phyloP scores from a whole-genome alignment of 495 filamentous ascomycete species.

The Talaromyces borbonicus region DNA sequence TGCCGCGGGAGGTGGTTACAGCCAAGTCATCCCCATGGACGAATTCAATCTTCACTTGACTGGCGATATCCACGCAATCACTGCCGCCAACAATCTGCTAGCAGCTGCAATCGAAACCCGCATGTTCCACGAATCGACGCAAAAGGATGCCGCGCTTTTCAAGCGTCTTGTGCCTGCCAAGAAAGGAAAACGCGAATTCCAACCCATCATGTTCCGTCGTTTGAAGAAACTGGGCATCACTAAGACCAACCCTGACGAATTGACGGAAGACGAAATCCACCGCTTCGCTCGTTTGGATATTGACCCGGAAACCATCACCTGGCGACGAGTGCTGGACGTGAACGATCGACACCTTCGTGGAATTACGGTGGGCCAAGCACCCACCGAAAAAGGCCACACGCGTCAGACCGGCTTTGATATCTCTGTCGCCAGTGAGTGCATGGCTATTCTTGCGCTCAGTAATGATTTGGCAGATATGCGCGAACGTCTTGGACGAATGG shows the following conservation, averaged over 20 bases:
- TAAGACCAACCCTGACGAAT: constrained; percentile 83
- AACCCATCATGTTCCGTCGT: constrained; percentile 82
- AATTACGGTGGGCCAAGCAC: constrained; percentile 75
- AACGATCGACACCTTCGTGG: constrained; percentile 90
- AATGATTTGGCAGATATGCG: constrained; percentile 83
- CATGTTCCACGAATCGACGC: constrained; percentile 94
- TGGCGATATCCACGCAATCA: constrained; percentile 95
- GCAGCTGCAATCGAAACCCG: constrained; percentile 95
- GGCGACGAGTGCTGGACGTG: constrained; percentile 91
- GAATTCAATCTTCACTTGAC: constrained; percentile 98
- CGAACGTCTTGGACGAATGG: constrained; percentile 90
- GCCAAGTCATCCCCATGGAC: constrained; percentile 98
- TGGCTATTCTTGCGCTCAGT: constrained; percentile 94
- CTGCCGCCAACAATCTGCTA: constrained; percentile 96
- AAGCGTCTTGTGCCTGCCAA: constrained; percentile 79
- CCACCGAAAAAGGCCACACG: constrained; percentile 79
- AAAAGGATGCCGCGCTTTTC: constrained; percentile 85
- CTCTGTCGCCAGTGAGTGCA: constrained; percentile 93
- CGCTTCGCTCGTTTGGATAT: constrained; percentile 91
- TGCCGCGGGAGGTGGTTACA: constrained; percentile 93
- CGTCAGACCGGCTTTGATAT: constrained; percentile 93
- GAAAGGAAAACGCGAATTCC: constrained; percentile 80
- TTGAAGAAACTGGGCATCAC: constrained; percentile 91
- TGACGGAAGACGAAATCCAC: constrained; percentile 79
- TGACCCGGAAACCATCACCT: constrained; percentile 93